A percentile compares a stretch with the other conserved stretches of the same genome.
Evolutionary conservation across 208 protist genomes (phyloP).

Genomic region (Trypanosoma vivax): DNA sequence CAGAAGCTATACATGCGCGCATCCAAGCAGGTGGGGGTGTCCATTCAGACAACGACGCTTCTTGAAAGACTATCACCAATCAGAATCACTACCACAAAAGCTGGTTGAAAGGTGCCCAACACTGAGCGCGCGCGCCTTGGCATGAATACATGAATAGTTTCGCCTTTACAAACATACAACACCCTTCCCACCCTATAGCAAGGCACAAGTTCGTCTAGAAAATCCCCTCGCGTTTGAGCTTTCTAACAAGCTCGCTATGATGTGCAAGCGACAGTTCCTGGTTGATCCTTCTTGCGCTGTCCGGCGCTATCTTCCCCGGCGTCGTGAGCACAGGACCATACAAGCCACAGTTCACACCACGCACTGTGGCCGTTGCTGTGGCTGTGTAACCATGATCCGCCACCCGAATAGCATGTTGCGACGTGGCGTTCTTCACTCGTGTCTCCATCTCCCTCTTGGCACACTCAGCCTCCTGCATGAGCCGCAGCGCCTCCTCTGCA

Average conservation of each 20-base stretch:
- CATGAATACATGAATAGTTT: background rate
- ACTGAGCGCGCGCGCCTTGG: too few relatives aligned
- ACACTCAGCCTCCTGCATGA: background rate
- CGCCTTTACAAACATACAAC: background rate
- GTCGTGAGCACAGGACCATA: constrained; percentile 19
- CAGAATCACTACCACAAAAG: too few relatives aligned
- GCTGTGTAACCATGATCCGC: constrained; percentile 8
- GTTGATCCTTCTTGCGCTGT: background rate
- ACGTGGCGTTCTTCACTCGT: background rate
- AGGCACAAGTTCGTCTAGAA: background rate
- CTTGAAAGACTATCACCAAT: too few relatives aligned
- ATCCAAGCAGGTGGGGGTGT: too few relatives aligned
- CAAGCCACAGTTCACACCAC: constrained; percentile 11
- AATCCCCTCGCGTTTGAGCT: constrained; percentile 7
- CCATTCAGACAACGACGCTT: too few relatives aligned
- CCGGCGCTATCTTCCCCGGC: constrained; percentile 11
- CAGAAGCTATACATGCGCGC: too few relatives aligned
- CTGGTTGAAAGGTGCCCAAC: too few relatives aligned
- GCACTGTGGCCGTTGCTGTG: constrained; percentile 12
- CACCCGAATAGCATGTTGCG: too few relatives aligned
- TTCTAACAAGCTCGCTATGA: constrained; percentile 10
- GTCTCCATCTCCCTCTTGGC: background rate
- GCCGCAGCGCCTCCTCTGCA: background rate
- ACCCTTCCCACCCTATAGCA: constrained; percentile 1
- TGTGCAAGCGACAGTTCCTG: constrained; percentile 10